Evolutionary conservation across 2,329 filamentous ascomycete genomes (phyloP).

Genomic region (Dactylonectria macrodidyma): DNA sequence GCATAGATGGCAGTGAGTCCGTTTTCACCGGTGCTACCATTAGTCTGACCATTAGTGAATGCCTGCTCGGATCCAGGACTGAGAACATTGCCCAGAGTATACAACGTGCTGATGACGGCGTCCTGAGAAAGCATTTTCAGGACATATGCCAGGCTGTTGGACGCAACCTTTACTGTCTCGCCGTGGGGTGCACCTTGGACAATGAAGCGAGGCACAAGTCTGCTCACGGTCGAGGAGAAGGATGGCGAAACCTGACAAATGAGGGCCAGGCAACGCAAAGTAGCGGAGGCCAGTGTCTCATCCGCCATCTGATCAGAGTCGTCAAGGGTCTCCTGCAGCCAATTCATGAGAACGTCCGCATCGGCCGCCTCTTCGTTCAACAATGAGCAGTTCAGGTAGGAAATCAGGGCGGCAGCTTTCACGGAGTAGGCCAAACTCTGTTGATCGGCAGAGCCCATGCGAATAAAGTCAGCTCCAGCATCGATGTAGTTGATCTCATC

Average conservation of each 20-base stretch:
- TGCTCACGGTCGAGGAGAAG: conserved; percentile 82
- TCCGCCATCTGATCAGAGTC: conserved; percentile 89
- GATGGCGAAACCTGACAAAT: conserved; percentile 82
- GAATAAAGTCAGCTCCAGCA: conserved; percentile 88
- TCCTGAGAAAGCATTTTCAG: conserved; percentile 90
- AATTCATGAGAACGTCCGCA: conserved; percentile 82
- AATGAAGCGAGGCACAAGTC: conserved; percentile 87
- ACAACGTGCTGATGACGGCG: conserved; percentile 93
- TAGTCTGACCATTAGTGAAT: conserved; percentile 66
- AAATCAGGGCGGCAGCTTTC: conserved; percentile 85
- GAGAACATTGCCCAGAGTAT: conserved; percentile 95
- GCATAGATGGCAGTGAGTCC: conserved; percentile 63
- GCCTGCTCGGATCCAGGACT: conserved; percentile 77
- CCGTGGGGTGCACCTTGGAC: conserved; percentile 84
- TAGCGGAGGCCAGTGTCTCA: conserved; percentile 80
- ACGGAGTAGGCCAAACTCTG: conserved; percentile 89
- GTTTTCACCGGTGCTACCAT: conserved; percentile 58
- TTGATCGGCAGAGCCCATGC: conserved; percentile 86
- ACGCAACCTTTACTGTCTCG: conserved; percentile 81
- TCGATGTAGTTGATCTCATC: conserved; percentile 91
- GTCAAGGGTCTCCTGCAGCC: conserved; percentile 87
- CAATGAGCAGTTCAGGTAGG: conserved; percentile 88
- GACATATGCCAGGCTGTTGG: conserved; percentile 86
- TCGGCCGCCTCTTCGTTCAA: conserved; percentile 88
- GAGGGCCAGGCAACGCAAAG: conserved; percentile 86